A percentile compares a stretch with the other conserved stretches of the same genome.
phyloP scores from a whole-genome alignment of 306 rosid genomes.

The Inga laurina region DNA sequence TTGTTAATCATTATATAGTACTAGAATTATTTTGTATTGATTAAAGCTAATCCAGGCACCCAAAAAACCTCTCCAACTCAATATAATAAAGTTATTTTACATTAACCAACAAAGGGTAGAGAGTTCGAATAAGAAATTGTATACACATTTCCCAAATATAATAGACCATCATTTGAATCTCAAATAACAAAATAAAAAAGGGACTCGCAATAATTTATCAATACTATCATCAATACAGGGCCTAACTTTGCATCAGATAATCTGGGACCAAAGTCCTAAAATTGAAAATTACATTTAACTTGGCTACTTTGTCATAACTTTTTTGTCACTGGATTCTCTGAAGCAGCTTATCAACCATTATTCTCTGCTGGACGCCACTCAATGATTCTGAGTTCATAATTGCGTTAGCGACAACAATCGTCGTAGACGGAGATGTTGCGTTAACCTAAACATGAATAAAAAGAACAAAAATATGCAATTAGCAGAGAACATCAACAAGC shows the following conservation, averaged over 20 bases:
- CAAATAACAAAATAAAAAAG: not conserved
- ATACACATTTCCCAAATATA: not conserved
- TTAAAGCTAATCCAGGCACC: no score
- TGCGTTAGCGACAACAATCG: constrained; percentile 67
- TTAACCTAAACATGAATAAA: constrained; percentile 56
- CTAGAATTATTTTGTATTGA: no score
- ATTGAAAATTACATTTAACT: not conserved
- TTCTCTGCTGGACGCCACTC: constrained; percentile 82
- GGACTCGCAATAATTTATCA: not conserved
- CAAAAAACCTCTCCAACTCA: no score
- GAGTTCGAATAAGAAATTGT: not conserved
- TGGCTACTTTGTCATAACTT: not conserved
- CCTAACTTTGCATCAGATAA: not conserved
- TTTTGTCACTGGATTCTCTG: constrained; percentile 53
- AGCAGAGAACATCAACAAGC: constrained; percentile 9
- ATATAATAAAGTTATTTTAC: no score
- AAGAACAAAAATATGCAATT: not conserved
- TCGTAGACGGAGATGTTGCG: constrained; percentile 65
- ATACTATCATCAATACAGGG: not conserved
- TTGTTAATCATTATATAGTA: no score
- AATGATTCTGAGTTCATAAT: constrained; percentile 69
- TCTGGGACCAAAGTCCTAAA: not conserved
- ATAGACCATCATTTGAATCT: not conserved
- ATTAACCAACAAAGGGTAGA: no score
- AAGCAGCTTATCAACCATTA: constrained; percentile 84